Conservation (phyloP, 2,329 filamentous ascomycete genomes). For the Microdochium trichocladiopsis region DNA sequence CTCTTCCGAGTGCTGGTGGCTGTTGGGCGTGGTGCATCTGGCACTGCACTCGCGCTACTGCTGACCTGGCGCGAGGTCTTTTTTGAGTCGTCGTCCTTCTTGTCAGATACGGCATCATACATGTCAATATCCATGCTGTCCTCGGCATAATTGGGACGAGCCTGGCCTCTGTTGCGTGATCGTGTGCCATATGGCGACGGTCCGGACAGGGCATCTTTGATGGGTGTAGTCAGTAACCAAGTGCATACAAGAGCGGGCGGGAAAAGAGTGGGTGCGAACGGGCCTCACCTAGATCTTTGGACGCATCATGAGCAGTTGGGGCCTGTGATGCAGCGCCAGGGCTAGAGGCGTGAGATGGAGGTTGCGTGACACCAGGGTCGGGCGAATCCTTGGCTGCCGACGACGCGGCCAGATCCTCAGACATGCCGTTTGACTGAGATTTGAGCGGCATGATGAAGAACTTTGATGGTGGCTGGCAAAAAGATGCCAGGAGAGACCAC, state of each 20-base stretch:
- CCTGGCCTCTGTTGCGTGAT: constrained; percentile 78
- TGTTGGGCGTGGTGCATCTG: constrained; percentile 20
- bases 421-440: constrained; percentile 16
- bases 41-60: constrained; percentile 21
- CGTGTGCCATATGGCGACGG: constrained; percentile 82
- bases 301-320: constrained; percentile 10
- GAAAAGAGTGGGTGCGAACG: constrained; percentile 2
- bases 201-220: constrained; percentile 42
- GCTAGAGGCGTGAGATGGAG: constrained; percentile 19
- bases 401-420: constrained; percentile 25
- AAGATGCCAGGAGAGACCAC: constrained; percentile 21
- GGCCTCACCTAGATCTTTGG: constrained; percentile 19
- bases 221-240: neutral
- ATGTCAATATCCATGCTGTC: constrained; percentile 83
- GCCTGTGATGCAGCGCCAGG: constrained; percentile 15
- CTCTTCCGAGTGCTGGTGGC: constrained; percentile 31
- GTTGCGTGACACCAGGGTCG: constrained; percentile 18
- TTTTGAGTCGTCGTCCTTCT: constrained; percentile 49
- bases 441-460: constrained; percentile 26
- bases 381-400: constrained; percentile 20
- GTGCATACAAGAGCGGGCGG: too few species aligned
- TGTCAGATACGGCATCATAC: constrained; percentile 60
- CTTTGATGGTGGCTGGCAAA: constrained; percentile 24
- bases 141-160: constrained; percentile 92
- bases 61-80: constrained; percentile 45